Conservation (phyloP, 306 rosid species). For the Cicer chorassanicum region DNA sequence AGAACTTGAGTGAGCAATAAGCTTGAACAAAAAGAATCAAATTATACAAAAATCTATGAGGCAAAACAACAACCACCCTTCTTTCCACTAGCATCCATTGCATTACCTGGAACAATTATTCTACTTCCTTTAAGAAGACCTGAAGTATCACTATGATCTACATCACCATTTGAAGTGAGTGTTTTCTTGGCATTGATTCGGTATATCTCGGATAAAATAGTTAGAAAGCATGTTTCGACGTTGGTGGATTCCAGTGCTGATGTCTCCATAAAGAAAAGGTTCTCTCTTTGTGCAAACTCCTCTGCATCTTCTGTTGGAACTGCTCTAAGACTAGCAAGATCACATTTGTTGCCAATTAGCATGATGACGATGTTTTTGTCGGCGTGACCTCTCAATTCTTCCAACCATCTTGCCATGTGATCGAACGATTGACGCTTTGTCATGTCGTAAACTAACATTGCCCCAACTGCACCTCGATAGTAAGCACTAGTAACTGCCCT, state of each 20-base stretch:
- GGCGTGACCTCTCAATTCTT: constrained; percentile 82
- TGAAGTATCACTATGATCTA: constrained; percentile 48
- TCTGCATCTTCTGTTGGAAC: constrained; percentile 93
- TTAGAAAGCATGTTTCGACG: constrained; percentile 83
- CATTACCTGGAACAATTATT: constrained; percentile 66
- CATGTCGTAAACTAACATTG: constrained; percentile 89
- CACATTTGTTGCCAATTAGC: constrained; percentile 90
- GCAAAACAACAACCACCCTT: constrained; percentile 73
- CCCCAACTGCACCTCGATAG: constrained; percentile 93
- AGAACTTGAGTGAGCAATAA: constrained; percentile 22
- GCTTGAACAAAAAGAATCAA: constrained; percentile 15
- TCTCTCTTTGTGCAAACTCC: constrained; percentile 90
- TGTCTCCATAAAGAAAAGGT: constrained; percentile 92
- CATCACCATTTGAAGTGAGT: constrained; percentile 55
- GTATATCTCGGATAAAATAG: constrained; percentile 76
- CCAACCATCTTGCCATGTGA: constrained; percentile 89
- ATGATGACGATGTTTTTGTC: constrained; percentile 80
- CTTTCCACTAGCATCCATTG: constrained; percentile 36
- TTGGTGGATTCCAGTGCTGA: constrained; percentile 91
- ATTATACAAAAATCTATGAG: constrained; percentile 43
- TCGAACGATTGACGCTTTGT: constrained; percentile 89
- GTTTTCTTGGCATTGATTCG: constrained; percentile 69
- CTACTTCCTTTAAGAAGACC: constrained; percentile 71
- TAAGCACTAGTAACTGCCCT: constrained; percentile 95
- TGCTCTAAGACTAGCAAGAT: constrained; percentile 76